These are phyloP conservation scores for Carex littledalei DNA, from an alignment of 176 grass and related monocot species.

Conservation along the genomic window DNA sequence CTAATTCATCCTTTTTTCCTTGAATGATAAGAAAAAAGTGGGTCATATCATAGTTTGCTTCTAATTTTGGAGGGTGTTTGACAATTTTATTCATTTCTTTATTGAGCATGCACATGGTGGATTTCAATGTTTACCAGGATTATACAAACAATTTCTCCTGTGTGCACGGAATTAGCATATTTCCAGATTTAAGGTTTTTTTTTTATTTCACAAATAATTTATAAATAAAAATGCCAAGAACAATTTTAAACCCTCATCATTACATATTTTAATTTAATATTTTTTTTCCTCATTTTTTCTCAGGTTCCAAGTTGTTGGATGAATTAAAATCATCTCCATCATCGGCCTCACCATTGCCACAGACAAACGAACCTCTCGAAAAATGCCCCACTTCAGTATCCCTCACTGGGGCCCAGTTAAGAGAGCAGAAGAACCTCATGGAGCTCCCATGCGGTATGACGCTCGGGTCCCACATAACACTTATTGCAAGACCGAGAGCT, in stretches of 20 bases:
- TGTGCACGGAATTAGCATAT: neutral
- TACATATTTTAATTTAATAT: neutral
- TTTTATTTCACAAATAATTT: neutral
- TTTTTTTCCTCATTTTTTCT: neutral
- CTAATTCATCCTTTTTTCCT: neutral
- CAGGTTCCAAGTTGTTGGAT: slow-evolving; percentile 24
- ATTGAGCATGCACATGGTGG: neutral
- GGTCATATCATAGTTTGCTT: neutral
- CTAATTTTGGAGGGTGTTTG: neutral
- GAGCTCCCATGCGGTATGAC: slow-evolving; percentile 82
- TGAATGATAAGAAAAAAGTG: neutral
- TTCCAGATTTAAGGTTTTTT: neutral
- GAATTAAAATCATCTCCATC: slow-evolving; percentile 29
- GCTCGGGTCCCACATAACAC: slow-evolving; percentile 78
- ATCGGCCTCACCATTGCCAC: neutral
- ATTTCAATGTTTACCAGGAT: neutral
- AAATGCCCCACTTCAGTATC: slow-evolving; percentile 49
- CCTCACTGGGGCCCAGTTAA: slow-evolving; percentile 26
- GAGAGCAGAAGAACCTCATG: slow-evolving; percentile 31
- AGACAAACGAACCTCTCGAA: slow-evolving; percentile 18
- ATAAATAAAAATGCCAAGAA: neutral
- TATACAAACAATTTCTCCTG: neutral
- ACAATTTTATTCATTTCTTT: neutral
- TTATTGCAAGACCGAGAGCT: slow-evolving; percentile 54
- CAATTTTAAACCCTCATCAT: neutral